Evolutionary conservation across 2,329 filamentous ascomycete genomes (phyloP).

Genomic region (Tricladium varicosporioides): DNA sequence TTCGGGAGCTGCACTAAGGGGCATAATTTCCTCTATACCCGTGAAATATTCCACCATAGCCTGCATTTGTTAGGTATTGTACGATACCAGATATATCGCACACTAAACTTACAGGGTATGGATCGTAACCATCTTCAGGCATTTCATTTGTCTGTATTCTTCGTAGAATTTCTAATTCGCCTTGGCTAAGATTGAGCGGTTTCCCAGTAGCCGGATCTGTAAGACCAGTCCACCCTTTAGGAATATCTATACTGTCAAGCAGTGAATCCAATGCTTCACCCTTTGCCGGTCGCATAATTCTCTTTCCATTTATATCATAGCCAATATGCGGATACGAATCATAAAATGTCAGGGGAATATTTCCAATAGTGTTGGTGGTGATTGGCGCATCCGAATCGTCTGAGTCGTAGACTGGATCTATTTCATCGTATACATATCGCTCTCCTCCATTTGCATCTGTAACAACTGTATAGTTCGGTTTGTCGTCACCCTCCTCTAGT

Average conservation of each 20-base stretch:
- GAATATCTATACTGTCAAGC: conserved; percentile 93
- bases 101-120: conserved; percentile 67
- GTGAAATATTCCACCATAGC: conserved; percentile 94
- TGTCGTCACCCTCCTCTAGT: conserved; percentile 39
- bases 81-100: not conserved
- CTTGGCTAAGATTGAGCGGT: conserved; percentile 79
- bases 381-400: conserved; percentile 86
- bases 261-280: conserved; percentile 91
- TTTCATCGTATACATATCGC: conserved; percentile 89
- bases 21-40: conserved; percentile 88
- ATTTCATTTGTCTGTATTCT: conserved; percentile 88
- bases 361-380: conserved; percentile 85
- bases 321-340: conserved; percentile 97
- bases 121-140: conserved; percentile 84
- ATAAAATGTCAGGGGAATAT: conserved; percentile 93
- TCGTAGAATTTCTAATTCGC: conserved; percentile 85
- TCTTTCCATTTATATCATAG: conserved; percentile 98
- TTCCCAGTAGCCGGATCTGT: conserved; percentile 94
- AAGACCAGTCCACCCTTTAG: conserved; percentile 94
- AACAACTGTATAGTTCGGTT: conserved; percentile 54
- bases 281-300: conserved; percentile 92
- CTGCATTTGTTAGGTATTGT: conserved; percentile 37
- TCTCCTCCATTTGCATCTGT: conserved; percentile 87
- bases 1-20: conserved; percentile 88
- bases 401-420: conserved; percentile 92